A percentile compares a stretch with the other conserved stretches of the same genome.
phyloP scores from a whole-genome alignment of 176 grass and related monocot species.

The Microstegium vimineum region DNA sequence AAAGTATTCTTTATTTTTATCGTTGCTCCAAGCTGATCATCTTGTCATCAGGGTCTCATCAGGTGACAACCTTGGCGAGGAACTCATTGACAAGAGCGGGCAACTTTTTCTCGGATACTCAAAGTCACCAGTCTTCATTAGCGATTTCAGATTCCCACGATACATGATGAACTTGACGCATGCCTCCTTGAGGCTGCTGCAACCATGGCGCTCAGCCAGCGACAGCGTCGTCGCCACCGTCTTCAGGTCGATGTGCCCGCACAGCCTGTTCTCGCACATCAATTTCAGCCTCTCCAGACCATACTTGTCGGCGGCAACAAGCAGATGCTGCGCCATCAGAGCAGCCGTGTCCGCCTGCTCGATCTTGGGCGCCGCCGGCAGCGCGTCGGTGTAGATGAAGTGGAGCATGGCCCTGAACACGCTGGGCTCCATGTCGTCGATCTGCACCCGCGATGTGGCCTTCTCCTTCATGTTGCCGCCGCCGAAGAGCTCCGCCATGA shows the following conservation, averaged over 20 bases:
- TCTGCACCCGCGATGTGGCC: background rate
- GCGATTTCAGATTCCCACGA: background rate
- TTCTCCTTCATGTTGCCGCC: background rate
- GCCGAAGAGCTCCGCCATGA: conserved; percentile 24
- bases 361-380: background rate
- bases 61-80: background rate
- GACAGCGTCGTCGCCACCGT: background rate
- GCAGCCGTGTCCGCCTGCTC: background rate
- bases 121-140: background rate
- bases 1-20: too few species aligned
- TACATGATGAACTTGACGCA: background rate
- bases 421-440: conserved; percentile 26
- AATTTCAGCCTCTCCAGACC: conserved; percentile 16
- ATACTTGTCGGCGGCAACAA: conserved; percentile 38
- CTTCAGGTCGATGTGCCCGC: background rate
- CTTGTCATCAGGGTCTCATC: too few species aligned
- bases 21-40: too few species aligned
- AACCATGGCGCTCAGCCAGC: background rate
- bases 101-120: background rate
- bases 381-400: too few species aligned
- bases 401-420: conserved; percentile 37
- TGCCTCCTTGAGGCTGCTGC: background rate
- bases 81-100: background rate
- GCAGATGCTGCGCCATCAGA: conserved; percentile 29
- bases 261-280: conserved; percentile 24